These are phyloP conservation scores for Microbotryum silenes-acaulis DNA, from an alignment of 1,284 basidiomycete genomes.

Conservation along the genomic window DNA sequence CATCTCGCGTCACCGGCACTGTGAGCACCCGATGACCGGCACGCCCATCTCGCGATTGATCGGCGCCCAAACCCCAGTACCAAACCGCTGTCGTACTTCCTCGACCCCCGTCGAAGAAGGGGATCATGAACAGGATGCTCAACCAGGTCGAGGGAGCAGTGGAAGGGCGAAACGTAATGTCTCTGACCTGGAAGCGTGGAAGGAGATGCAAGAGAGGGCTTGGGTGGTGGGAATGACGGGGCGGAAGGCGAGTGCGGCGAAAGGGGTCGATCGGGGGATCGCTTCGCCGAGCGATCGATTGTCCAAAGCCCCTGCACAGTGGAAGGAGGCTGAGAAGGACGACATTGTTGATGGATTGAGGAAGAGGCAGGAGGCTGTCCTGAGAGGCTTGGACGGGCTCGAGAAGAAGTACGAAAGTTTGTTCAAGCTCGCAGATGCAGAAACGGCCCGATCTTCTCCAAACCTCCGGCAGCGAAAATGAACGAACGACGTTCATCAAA, in stretches of 20 bases:
- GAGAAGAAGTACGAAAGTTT: constrained; percentile 20
- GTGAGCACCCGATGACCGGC: constrained; percentile 1
- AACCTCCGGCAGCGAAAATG: too few relatives aligned
- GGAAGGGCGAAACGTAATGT: constrained; percentile 2
- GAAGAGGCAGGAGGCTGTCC: constrained; percentile 19
- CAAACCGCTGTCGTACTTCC: not conserved
- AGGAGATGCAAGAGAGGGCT: constrained; percentile 31
- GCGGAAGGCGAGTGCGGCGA: constrained; percentile 5
- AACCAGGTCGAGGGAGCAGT: not conserved
- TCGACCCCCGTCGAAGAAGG: constrained; percentile 1
- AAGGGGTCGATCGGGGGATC: not conserved
- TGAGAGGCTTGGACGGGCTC: constrained; percentile 19
- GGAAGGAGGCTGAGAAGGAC: not conserved
- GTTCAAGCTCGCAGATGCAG: constrained; percentile 13
- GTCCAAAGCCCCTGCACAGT: not conserved
- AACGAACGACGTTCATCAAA: too few relatives aligned
- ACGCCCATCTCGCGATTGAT: constrained; percentile 2
- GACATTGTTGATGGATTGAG: constrained; percentile 7
- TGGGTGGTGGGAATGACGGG: constrained; percentile 24
- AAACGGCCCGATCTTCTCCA: too few relatives aligned
- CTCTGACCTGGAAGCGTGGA: constrained; percentile 28
- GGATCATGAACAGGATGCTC: not conserved
- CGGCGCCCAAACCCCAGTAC: constrained; percentile 5
- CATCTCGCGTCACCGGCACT: constrained; percentile 1
- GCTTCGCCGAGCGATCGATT: not conserved